Evolutionary conservation across 352 stramenopile genomes (phyloP).

Genomic region (Pythium utonaiense): DNA sequence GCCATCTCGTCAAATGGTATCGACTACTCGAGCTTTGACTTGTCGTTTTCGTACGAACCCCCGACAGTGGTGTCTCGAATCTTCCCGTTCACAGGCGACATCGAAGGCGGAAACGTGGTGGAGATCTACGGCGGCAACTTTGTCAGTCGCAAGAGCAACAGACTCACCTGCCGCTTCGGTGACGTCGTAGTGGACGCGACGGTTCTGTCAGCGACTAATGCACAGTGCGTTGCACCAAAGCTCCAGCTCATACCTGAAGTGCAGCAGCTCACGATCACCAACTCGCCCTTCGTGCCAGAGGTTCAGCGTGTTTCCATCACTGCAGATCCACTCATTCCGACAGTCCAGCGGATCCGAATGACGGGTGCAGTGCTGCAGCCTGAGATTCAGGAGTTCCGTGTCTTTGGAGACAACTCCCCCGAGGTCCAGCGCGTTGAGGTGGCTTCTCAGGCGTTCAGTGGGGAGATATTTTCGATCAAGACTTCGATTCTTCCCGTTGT

Average conservation of each 20-base stretch:
- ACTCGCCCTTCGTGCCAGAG: constrained; percentile 38
- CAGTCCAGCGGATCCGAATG: constrained; percentile 39
- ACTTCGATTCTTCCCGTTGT: constrained; percentile 31
- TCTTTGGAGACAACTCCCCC: constrained; percentile 31
- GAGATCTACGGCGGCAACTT: constrained; percentile 64
- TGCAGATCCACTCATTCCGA: constrained; percentile 33
- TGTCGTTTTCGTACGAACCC: constrained; percentile 52
- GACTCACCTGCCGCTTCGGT: constrained; percentile 86
- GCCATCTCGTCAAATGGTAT: constrained; percentile 52
- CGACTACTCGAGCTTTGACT: constrained; percentile 45
- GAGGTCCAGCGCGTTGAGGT: constrained; percentile 44
- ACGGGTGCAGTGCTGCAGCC: constrained; percentile 19
- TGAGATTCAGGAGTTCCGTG: constrained; percentile 53
- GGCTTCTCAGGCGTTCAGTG: constrained; percentile 31
- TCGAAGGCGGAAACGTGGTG: constrained; percentile 53
- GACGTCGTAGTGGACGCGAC: constrained; percentile 61
- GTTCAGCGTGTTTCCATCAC: constrained; percentile 51
- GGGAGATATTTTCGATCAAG: constrained; percentile 33
- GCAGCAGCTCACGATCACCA: constrained; percentile 66
- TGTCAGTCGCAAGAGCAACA: constrained; percentile 28
- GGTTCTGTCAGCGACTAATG: constrained; percentile 55
- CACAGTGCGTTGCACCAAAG: constrained; percentile 61
- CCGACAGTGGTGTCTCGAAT: constrained; percentile 51
- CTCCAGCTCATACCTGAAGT: constrained; percentile 76
- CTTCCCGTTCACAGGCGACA: constrained; percentile 57